These are phyloP conservation scores for Parietichytrium sp. DNA, from an alignment of 108 stramenopile species.

Conservation along the genomic window DNA sequence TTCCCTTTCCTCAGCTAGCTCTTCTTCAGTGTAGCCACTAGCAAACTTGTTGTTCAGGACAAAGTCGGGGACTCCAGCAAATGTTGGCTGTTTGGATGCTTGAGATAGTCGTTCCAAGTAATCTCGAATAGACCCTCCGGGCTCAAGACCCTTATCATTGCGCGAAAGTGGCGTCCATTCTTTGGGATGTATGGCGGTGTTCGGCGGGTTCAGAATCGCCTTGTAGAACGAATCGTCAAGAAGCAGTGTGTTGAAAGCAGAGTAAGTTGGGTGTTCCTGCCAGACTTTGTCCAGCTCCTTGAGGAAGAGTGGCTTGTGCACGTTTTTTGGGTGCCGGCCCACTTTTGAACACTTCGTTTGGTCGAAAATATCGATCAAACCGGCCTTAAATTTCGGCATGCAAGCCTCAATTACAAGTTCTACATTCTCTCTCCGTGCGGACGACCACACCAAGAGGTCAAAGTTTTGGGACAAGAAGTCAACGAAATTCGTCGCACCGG, in stretches of 20 bases:
- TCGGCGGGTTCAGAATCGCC: not conserved
- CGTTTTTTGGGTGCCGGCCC: not conserved
- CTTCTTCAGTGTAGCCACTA: not conserved
- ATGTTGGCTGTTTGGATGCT: not conserved
- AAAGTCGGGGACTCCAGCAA: not conserved
- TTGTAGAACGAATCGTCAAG: conserved; percentile 22
- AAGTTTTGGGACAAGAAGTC: not conserved
- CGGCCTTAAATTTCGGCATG: not conserved
- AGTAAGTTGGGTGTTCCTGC: not conserved
- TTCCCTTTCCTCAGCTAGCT: not conserved
- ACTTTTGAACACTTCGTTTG: not conserved
- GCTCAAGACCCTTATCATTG: not conserved
- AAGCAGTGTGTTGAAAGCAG: not conserved
- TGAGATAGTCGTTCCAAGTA: not conserved
- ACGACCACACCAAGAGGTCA: conserved; percentile 20
- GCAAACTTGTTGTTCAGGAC: not conserved
- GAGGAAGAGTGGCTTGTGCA: not conserved
- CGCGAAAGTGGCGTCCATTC: not conserved
- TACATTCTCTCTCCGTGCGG: not conserved
- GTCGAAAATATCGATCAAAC: not conserved
- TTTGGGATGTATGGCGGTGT: conserved; percentile 27
- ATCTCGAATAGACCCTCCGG: not conserved
- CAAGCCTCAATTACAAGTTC: not conserved
- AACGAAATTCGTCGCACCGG: not conserved
- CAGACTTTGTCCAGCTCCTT: not conserved